Evolutionary conservation across 345 rosid genomes (phyloP).

Genomic region (Syzygium grande): DNA sequence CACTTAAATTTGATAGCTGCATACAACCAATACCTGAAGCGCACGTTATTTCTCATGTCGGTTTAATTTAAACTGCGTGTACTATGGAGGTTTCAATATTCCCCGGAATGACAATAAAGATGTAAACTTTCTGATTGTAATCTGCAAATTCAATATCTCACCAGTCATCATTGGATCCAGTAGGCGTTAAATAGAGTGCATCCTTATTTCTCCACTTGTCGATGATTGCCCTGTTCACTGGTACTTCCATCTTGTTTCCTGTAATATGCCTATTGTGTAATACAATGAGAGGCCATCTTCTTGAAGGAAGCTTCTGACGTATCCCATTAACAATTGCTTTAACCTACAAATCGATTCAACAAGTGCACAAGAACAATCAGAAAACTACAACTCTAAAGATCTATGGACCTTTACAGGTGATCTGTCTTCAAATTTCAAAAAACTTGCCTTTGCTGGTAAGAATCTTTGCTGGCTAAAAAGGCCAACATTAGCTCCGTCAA

Average conservation of each 20-base stretch:
- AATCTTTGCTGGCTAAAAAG: conserved; percentile 40
- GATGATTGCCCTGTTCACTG: conserved; percentile 24
- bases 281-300: conserved; percentile 59
- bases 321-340: conserved; percentile 45
- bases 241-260: conserved; percentile 34
- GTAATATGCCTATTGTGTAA: conserved; percentile 49
- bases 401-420: background rate
- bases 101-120: background rate
- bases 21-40: conserved; percentile 78
- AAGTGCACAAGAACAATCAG: background rate
- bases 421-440: background rate
- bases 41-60: conserved; percentile 12
- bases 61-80: conserved; percentile 4
- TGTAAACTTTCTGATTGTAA: background rate
- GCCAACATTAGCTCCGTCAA: conserved; percentile 66
- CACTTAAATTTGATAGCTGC: conserved; percentile 67
- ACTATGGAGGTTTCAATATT: background rate
- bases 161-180: conserved; percentile 79
- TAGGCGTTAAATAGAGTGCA: conserved; percentile 59
- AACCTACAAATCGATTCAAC: conserved; percentile 22
- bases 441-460: conserved; percentile 40
- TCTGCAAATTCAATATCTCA: conserved; percentile 13
- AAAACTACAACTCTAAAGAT: background rate
- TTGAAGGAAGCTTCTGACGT: conserved; percentile 52
- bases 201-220: conserved; percentile 62